phyloP scores from a whole-genome alignment of 768 basidiomycete species.

The Harrya chromipes region DNA sequence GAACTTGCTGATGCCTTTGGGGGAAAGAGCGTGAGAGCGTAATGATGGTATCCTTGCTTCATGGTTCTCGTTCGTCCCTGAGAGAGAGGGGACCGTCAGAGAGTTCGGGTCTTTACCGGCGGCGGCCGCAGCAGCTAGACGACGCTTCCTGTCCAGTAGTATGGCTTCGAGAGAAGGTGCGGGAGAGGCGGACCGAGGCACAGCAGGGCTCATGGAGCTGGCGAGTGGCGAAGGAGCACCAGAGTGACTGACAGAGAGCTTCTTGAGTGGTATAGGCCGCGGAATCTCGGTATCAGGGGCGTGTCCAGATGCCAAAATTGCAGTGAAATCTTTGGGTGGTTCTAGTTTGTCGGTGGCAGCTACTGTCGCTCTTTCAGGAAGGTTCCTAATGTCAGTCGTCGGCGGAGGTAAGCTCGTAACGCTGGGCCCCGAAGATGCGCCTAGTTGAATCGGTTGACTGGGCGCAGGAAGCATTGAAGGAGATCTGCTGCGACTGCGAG shows the following conservation, averaged over 20 bases:
- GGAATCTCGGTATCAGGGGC: neutral
- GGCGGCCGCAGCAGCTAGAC: slow-evolving; percentile 33
- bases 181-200: slow-evolving; percentile 43
- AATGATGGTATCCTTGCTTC: slow-evolving; percentile 11
- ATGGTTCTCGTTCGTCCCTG: slow-evolving; percentile 12
- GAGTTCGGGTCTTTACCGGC: slow-evolving; percentile 15
- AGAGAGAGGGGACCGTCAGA: neutral
- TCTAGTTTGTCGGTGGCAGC: slow-evolving; percentile 1
- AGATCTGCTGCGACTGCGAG: slow-evolving; percentile 29
- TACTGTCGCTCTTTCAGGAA: neutral
- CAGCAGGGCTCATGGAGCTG: slow-evolving; percentile 9
- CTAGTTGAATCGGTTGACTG: neutral
- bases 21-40: slow-evolving; percentile 15
- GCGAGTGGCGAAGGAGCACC: slow-evolving; percentile 11
- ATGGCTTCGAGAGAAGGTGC: slow-evolving; percentile 64
- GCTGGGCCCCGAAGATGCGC: neutral
- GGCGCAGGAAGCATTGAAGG: slow-evolving; percentile 5
- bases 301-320: neutral
- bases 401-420: neutral
- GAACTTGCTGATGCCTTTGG: slow-evolving; percentile 55
- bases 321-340: neutral
- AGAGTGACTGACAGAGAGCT: slow-evolving; percentile 14
- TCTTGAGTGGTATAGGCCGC: slow-evolving; percentile 12
- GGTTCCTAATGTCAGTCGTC: neutral
- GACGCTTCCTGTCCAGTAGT: slow-evolving; percentile 62